A percentile compares a stretch with the other conserved stretches of the same genome.
phyloP scores from a whole-genome alignment of 2,329 filamentous ascomycete genomes.

The Curvularia sp. region DNA sequence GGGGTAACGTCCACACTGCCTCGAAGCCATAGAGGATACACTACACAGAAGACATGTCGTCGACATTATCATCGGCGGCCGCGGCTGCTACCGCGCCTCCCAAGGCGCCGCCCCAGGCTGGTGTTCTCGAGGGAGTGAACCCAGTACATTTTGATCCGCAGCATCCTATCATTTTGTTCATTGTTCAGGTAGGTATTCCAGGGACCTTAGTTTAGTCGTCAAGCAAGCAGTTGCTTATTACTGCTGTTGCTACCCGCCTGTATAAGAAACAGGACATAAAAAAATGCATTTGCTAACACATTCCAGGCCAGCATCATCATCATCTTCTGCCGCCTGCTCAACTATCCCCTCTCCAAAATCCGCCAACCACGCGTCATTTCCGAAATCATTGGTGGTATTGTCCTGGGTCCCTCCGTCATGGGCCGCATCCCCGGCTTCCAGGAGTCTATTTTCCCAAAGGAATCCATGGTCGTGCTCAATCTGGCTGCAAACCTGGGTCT shows the following conservation, averaged over 20 bases:
- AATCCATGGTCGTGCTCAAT: conserved; percentile 75
- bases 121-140: conserved; percentile 74
- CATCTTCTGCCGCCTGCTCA: conserved; percentile 74
- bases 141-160: conserved; percentile 72
- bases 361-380: conserved; percentile 84
- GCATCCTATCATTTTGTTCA: conserved; percentile 77
- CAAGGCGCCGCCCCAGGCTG: conserved; percentile 62
- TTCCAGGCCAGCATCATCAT: conserved; percentile 73
- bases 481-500: conserved; percentile 84
- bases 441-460: conserved; percentile 75
- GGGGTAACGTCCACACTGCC: neutral
- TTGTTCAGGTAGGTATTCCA: conserved; percentile 66
- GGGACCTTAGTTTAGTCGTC: neutral
- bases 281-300: conserved; percentile 3
- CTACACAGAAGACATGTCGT: conserved; percentile 31
- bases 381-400: conserved; percentile 82
- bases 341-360: conserved; percentile 77
- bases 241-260: neutral
- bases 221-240: neutral
- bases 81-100: conserved; percentile 26
- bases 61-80: conserved; percentile 27
- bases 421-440: conserved; percentile 83
- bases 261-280: too few relatives aligned
- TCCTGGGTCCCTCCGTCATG: conserved; percentile 87
- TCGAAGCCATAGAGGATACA: neutral